A percentile compares a stretch with the other conserved stretches of the same genome.
Evolutionary conservation across 176 grass and related monocot species (phyloP).

Genomic region (Ensete glaucum): DNA sequence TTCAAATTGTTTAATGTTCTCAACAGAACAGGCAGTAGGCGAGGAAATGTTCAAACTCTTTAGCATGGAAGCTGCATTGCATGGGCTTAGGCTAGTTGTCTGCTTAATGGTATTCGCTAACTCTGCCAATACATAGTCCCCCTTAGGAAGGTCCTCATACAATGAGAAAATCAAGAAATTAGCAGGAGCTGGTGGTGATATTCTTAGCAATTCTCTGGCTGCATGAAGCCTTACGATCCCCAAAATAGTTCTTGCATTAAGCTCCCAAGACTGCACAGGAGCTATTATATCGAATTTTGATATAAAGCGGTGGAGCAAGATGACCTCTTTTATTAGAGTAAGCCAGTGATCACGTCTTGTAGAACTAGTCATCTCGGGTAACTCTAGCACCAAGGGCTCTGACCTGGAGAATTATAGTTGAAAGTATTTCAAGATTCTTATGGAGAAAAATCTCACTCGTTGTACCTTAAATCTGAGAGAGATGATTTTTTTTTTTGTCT

Average conservation of each 20-base stretch:
- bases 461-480: not conserved
- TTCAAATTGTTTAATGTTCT: slow-evolving; percentile 35
- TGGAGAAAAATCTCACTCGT: not conserved
- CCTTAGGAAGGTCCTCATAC: slow-evolving; percentile 71
- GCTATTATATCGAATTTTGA: slow-evolving; percentile 48
- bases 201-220: slow-evolving; percentile 78
- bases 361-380: slow-evolving; percentile 84
- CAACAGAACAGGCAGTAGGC: slow-evolving; percentile 13
- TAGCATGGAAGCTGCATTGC: slow-evolving; percentile 62
- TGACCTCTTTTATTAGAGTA: slow-evolving; percentile 65
- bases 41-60: slow-evolving; percentile 44
- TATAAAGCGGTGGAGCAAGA: slow-evolving; percentile 69
- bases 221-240: slow-evolving; percentile 83
- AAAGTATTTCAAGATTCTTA: not conserved
- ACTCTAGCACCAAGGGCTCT: slow-evolving; percentile 83
- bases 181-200: slow-evolving; percentile 55
- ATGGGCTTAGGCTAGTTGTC: slow-evolving; percentile 42
- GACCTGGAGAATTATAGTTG: slow-evolving; percentile 33
- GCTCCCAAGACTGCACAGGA: slow-evolving; percentile 52
- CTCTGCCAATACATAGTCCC: slow-evolving; percentile 75
- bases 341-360: slow-evolving; percentile 81
- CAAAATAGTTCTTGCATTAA: slow-evolving; percentile 58
- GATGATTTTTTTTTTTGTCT: not conserved
- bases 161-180: slow-evolving; percentile 72
- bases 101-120: slow-evolving; percentile 61